Evolutionary conservation across 2,329 filamentous ascomycete species (phyloP), one percentile per base, ranked within the genome.

Genomic region (Zymoseptoria tritici): DNA sequence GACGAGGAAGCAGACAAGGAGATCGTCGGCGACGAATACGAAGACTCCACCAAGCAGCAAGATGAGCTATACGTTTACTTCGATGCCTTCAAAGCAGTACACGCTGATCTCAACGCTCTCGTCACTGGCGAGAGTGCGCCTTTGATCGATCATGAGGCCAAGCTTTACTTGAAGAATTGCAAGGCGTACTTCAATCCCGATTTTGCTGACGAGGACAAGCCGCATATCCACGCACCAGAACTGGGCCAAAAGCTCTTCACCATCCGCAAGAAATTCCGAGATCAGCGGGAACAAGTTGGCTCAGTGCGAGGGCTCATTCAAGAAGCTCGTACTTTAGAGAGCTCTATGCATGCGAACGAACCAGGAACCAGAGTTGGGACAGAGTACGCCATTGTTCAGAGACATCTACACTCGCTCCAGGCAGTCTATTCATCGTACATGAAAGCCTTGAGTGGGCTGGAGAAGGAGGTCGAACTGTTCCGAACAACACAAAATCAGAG

Each of bases 31-130:
- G 88, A 97, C 60, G 94, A 97, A 72, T 94, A 96, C 63, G 89
- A 91, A 66, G 84, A 89, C 31, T 96, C 93, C 0, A 90, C 91
- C 0, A 90, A 90, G 72, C 83, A 87, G 52, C 93, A 97, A 74
- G 93, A 97, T 62, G 86, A 95, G 70, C 83, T 97, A 50, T 90
- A 93, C 74, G 89, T 89, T 6, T 96, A 95, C 69, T 88, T 96
- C 60, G 86, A 91, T 70, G 86, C 84, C 8, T 78, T 97, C 26
- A 83, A 90, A 60, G 85, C 88, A 0, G 80, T 88, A 54, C 83
- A 94, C 59, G 87, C 90, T 6, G 92, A 97, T 74, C 85, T 93
- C 11, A 85, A 88, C 63, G 85, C 88, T 63, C 84, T 86, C 26
- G 79, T 97, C 16, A 88, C 87, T 1, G 93, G 93, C 0, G 82